phyloP scores from a whole-genome alignment of 1,284 basidiomycete species.

The Cutaneotrichosporon spelunceum region DNA sequence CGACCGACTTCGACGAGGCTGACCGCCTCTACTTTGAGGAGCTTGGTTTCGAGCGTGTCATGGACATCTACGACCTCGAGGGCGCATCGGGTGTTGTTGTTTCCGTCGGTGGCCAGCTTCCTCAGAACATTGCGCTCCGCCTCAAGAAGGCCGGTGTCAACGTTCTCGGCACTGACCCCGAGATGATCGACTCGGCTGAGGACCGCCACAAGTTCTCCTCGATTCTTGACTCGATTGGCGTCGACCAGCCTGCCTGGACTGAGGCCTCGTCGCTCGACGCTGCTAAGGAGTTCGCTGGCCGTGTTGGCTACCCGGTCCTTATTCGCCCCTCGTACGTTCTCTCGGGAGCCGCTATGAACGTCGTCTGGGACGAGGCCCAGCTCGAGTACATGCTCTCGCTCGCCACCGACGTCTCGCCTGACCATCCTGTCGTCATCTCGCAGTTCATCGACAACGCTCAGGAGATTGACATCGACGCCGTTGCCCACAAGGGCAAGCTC shows the following conservation, averaged over 20 bases:
- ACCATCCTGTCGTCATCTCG: constrained; percentile 96
- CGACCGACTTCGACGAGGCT: constrained; percentile 98
- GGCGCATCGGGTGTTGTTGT: constrained; percentile 89
- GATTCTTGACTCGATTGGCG: constrained; percentile 88
- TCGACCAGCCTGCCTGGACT: constrained; percentile 96
- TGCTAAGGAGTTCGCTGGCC: constrained; percentile 85
- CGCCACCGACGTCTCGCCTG: constrained; percentile 90
- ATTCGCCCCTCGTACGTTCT: constrained; percentile 97
- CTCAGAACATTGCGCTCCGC: constrained; percentile 96
- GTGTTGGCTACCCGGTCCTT: constrained; percentile 88
- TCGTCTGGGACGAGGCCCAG: constrained; percentile 85
- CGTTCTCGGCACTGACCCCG: constrained; percentile 93
- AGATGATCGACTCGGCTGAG: constrained; percentile 94
- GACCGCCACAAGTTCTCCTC: constrained; percentile 99
- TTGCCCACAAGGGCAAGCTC: constrained; percentile 90
- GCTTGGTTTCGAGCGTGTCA: constrained; percentile 93
- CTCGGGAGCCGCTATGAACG: constrained; percentile 99
- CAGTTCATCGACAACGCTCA: constrained; percentile 98
- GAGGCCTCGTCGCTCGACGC: constrained; percentile 85
- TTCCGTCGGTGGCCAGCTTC: constrained; percentile 94
- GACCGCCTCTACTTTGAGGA: constrained; percentile 99
- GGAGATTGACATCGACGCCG: constrained; percentile 97
- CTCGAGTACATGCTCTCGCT: constrained; percentile 91
- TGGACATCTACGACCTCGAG: constrained; percentile 99
- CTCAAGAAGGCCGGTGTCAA: constrained; percentile 87